Conservation (phyloP, 2,329 filamentous ascomycete genomes). For the Cytospora chrysosperma region DNA sequence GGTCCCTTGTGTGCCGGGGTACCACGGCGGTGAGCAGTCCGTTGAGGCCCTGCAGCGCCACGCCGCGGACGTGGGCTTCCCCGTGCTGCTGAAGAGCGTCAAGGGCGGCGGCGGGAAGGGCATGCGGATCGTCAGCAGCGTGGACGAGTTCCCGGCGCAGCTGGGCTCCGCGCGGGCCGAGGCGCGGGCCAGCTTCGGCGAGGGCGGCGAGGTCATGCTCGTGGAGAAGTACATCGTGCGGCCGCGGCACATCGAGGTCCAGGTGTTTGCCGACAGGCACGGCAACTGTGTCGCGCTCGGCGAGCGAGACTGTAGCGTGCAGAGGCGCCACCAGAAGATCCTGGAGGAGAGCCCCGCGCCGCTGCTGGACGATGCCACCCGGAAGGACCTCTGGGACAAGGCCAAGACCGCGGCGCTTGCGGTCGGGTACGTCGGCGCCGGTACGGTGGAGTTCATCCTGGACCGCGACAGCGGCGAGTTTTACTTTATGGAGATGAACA, state of each 20-base stretch:
- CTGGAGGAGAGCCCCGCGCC: constrained; percentile 87
- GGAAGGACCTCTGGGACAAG: constrained; percentile 65
- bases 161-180: constrained; percentile 72
- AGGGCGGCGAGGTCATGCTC: constrained; percentile 75
- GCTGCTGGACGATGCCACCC: constrained; percentile 55
- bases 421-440: constrained; percentile 83
- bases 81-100: constrained; percentile 77
- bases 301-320: constrained; percentile 85
- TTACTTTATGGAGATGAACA: constrained; percentile 83
- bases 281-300: constrained; percentile 81
- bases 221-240: constrained; percentile 80
- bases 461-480: constrained; percentile 80
- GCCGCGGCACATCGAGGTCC: constrained; percentile 84
- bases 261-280: constrained; percentile 81
- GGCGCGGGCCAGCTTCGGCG: constrained; percentile 76
- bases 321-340: constrained; percentile 86
- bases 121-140: constrained; percentile 69
- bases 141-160: constrained; percentile 68
- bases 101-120: constrained; percentile 83
- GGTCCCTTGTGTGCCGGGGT: constrained; percentile 94
- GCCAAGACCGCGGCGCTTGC: constrained; percentile 66
- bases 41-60: constrained; percentile 59
- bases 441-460: constrained; percentile 88
- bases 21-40: constrained; percentile 84
- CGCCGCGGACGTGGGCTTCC: constrained; percentile 68